Conservation (phyloP, 305 asterid genomes). For the Vinca major region DNA sequence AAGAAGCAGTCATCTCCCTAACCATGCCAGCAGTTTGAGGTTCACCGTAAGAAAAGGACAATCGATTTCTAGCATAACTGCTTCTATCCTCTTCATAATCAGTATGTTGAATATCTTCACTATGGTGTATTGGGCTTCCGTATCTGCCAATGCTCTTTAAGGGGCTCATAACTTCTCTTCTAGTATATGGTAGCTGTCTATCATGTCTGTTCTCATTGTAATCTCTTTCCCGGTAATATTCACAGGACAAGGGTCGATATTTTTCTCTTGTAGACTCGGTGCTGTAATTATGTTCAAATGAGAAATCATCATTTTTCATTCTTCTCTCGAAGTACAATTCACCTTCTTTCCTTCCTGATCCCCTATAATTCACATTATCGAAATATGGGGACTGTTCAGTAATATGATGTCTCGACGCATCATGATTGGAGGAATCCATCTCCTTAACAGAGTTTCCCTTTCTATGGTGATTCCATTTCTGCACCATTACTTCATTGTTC, state of each 20-base stretch:
- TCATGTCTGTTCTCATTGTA: slow-evolving; percentile 20
- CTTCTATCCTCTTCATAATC: slow-evolving; percentile 24
- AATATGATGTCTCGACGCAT: slow-evolving; percentile 18
- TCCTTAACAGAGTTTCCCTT: slow-evolving; percentile 23
- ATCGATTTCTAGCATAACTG: slow-evolving; percentile 18
- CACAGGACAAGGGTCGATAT: slow-evolving; percentile 16
- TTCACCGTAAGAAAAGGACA: slow-evolving; percentile 23
- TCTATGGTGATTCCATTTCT: slow-evolving; percentile 21
- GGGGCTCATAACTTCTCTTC: slow-evolving; percentile 33
- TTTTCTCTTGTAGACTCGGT: slow-evolving; percentile 22
- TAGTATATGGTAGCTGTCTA: slow-evolving; percentile 20
- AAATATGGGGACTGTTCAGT: slow-evolving; percentile 19
- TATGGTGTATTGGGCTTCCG: slow-evolving; percentile 18
- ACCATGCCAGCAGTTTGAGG: slow-evolving; percentile 17
- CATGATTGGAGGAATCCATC: slow-evolving; percentile 17
- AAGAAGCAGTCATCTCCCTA: slow-evolving; percentile 17
- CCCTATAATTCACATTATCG: slow-evolving; percentile 21
- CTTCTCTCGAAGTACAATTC: slow-evolving; percentile 23
- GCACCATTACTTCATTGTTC: slow-evolving; percentile 19
- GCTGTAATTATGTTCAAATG: slow-evolving; percentile 20
- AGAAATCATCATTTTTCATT: slow-evolving; percentile 20
- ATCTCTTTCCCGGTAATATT: slow-evolving; percentile 18
- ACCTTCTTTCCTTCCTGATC: slow-evolving; percentile 21
- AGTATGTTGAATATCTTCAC: slow-evolving; percentile 15
- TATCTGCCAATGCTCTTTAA: slow-evolving; percentile 23